These are phyloP conservation scores for Globisporangium megalacanthum DNA, from an alignment of 352 stramenopile species.

Conservation along the genomic window DNA sequence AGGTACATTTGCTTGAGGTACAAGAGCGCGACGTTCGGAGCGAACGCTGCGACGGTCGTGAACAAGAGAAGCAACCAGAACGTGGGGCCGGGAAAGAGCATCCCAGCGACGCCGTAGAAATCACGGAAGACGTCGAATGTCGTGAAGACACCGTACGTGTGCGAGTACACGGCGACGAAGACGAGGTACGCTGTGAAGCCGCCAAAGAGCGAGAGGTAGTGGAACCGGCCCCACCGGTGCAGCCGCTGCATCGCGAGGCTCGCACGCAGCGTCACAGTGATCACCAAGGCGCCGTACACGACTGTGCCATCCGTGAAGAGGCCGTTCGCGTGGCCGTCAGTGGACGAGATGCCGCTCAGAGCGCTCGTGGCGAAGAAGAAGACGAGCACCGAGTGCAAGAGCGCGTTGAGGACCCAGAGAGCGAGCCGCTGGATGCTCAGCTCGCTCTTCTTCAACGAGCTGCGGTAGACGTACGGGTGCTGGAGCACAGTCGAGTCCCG, in stretches of 20 bases:
- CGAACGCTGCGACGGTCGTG: conserved; percentile 53
- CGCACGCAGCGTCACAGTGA: conserved; percentile 72
- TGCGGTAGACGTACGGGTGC: conserved; percentile 80
- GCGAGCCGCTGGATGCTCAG: conserved; percentile 51
- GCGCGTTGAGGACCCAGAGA: conserved; percentile 67
- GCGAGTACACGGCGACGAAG: conserved; percentile 67
- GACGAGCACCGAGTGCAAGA: conserved; percentile 68
- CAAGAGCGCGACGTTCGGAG: conserved; percentile 54
- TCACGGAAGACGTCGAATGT: conserved; percentile 72
- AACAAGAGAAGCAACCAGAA: conserved; percentile 72
- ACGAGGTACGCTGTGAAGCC: conserved; percentile 61
- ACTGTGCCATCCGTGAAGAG: conserved; percentile 71
- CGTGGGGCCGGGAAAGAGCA: conserved; percentile 44
- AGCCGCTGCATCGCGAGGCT: conserved; percentile 71
- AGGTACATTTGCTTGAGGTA: conserved; percentile 85
- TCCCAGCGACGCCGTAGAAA: conserved; percentile 53
- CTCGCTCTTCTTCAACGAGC: conserved; percentile 50
- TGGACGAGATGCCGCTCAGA: conserved; percentile 33
- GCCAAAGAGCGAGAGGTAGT: conserved; percentile 68
- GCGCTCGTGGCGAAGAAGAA: conserved; percentile 60
- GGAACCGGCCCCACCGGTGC: conserved; percentile 64
- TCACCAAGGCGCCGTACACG: conserved; percentile 74
- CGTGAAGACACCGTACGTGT: conserved; percentile 51
- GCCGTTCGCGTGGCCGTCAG: conserved; percentile 39
- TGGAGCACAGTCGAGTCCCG: conserved; percentile 57